Base-by-base conservation (phyloP, 768 basidiomycete genomes). In the Brasilioporus rufonigricans region DNA sequence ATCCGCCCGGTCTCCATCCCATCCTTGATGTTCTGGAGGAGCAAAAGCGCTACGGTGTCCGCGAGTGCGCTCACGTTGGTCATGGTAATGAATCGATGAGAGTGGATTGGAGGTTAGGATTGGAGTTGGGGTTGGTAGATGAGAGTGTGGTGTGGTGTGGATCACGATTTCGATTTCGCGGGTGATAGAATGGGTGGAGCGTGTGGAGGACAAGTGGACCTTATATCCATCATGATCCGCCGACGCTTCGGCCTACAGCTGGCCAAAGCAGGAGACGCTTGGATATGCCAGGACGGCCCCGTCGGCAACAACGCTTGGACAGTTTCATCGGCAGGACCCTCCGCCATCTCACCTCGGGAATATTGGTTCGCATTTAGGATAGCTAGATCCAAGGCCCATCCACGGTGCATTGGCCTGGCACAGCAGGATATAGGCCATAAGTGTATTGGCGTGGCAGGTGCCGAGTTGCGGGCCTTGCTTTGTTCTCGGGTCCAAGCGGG, bases 261-360 rank as follows among this genome's bases (percentile, higher is more conserved):
- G 47, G 29, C 40, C 62, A 65, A 66, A 65, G 57, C 57, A 46
- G 47, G 46, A 27, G 47, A 12, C 44, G 63, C 57, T 62, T 57
- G 61, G 53, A 48, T 54, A 33, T 45, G 44, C 35, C 43, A 36
- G 31, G 40, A 52, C 14, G 29, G 48, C 26, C 23, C n/a, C n/a
- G n/a, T n/a, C n/a, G n/a, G n/a, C n/a, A n/a, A 49, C 44, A 21
- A 39, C 46, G 57, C 48, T 49, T 43, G 41, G 47, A 40, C 26
- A 35, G 50, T 57, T 64, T 52, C 63, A 53, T 21, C 33, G 29
- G 44, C 36, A 18, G 29, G 44, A 26, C 10, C 23, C n/a, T 2
- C n/a, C 18, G 33, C 11, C 36, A 41, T 43, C 62, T 56, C 55
- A 65, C 51, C 55, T 57, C 50, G 59, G 52, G n/a, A n/a, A 29